Conservation (phyloP, 2,329 filamentous ascomycete species). For the Emydomyces testavorans region DNA sequence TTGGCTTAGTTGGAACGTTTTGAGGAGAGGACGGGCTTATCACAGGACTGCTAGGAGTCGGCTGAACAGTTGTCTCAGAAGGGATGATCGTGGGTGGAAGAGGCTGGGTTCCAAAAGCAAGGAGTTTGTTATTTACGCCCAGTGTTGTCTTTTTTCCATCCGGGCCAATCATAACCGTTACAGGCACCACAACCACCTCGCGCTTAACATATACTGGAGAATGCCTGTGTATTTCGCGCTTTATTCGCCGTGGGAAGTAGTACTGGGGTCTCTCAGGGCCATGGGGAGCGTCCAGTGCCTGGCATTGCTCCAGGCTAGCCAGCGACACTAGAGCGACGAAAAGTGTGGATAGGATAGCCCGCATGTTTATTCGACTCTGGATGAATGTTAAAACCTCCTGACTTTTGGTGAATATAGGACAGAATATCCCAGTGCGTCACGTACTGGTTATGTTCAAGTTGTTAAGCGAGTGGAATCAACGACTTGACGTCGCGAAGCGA, state of each 20-base stretch:
- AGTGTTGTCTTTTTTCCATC: conserved; percentile 12
- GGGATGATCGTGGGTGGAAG: neutral
- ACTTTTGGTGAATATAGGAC: neutral
- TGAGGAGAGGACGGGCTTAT: neutral
- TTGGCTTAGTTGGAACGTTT: neutral
- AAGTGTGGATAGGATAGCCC: conserved; percentile 22
- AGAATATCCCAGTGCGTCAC: neutral
- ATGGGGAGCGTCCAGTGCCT: conserved; percentile 22
- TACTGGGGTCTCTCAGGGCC: conserved; percentile 27
- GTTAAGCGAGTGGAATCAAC: conserved; percentile 11
- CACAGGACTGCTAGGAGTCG: neutral
- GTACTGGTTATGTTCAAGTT: conserved; percentile 4
- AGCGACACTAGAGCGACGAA: conserved; percentile 27
- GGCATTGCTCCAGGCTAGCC: conserved; percentile 26
- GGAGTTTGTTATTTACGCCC: neutral
- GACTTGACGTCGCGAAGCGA: conserved; percentile 9
- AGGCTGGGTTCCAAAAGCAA: neutral
- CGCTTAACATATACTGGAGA: conserved; percentile 8
- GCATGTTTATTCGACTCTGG: conserved; percentile 21
- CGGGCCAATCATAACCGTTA: conserved; percentile 11
- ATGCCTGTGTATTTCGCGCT: conserved; percentile 15
- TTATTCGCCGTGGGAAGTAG: conserved; percentile 27
- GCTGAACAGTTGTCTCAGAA: neutral
- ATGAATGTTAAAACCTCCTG: neutral
- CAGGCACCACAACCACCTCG: conserved; percentile 14